Percentiles rank a stretch among this genome's conserved stretches.
Conservation (phyloP, 306 rosid species). For the Rosa lucieae region DNA sequence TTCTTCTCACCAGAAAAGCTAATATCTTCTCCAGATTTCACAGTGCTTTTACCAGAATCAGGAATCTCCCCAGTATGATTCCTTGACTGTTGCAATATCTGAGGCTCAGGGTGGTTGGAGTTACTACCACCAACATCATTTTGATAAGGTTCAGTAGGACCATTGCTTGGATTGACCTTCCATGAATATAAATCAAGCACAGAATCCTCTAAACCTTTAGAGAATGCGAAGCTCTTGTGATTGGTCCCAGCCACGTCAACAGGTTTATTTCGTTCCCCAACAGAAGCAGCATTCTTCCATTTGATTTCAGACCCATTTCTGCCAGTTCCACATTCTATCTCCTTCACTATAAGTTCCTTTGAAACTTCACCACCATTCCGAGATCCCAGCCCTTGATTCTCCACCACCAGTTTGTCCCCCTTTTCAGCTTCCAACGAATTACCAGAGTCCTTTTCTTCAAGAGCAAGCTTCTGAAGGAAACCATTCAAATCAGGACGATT, state of each 20-base stretch:
- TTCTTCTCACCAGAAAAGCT: slow-evolving; percentile 48
- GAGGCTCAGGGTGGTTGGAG: slow-evolving; percentile 38
- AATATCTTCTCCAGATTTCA: slow-evolving; percentile 46
- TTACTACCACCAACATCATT: slow-evolving; percentile 43
- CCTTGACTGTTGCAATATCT: slow-evolving; percentile 42
- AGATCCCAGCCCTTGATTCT: slow-evolving; percentile 43
- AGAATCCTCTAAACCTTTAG: slow-evolving; percentile 62
- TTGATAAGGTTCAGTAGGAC: slow-evolving; percentile 46
- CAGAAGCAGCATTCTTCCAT: slow-evolving; percentile 54
- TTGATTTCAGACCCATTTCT: slow-evolving; percentile 63
- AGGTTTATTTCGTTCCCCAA: slow-evolving; percentile 57
- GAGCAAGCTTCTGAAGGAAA: slow-evolving; percentile 62
- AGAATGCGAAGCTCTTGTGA: slow-evolving; percentile 59
- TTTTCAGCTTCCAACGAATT: slow-evolving; percentile 40
- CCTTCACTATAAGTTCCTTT: slow-evolving; percentile 89
- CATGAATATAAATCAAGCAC: slow-evolving; percentile 70
- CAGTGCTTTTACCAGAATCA: slow-evolving; percentile 40
- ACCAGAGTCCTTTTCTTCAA: slow-evolving; percentile 60
- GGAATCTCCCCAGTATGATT: slow-evolving; percentile 40
- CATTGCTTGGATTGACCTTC: slow-evolving; percentile 66
- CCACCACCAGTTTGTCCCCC: slow-evolving; percentile 56
- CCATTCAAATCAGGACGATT: slow-evolving; percentile 70
- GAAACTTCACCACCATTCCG: slow-evolving; percentile 51
- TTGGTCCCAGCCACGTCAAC: slow-evolving; percentile 61
- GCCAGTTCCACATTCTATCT: slow-evolving; percentile 83